Base-by-base conservation (phyloP, 371 early-diverging fungal genomes). In the Syncephalastrum racemosum region DNA sequence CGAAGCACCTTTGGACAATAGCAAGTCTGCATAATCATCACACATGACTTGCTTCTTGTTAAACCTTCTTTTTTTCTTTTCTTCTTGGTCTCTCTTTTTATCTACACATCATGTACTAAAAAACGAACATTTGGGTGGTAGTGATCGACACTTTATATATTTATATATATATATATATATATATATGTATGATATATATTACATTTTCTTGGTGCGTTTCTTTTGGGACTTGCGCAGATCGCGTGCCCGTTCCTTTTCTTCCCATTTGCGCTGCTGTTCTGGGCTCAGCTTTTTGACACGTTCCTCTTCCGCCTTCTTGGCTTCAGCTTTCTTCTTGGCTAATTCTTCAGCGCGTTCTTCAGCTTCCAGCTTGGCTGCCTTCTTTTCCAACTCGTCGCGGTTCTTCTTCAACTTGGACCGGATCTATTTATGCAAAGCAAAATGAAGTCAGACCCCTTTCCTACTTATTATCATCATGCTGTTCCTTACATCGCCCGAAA, bases 231-330 rank as follows among this genome's bases (percentile, higher is more conserved):
- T 86, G 75, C 86, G 86, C 58, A 80, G 45, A 60, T 77, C 77
- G 60, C 79, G 79, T 56, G 73, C 75, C 52, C 82, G 75, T 51
- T 88, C 84, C 70, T 85, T 86, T 75, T 90, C 91, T 52, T 90
- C 91, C 73, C 76, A 84, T 67, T 88, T 90, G 58, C 90, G 84
- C 64, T 86, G 87, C 64, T 87, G 85, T 47, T 85, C 81, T 36
- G 88, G 83, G 41, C 69, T 70, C 59, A 75, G 22, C 63, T 85
- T 85, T 53, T 75, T 69, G 39, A 90, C 76, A 46, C 84, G 83
- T 24, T 89, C 81, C 27, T 80, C 86, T 67, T 87, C 82, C 48
- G 82, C 83, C 60, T 82, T 84, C 67, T 90, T 90, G 60, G 85
- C 85, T 44, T 83, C 83, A 12, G 76, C 80, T 60, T 81, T 74